These are phyloP conservation scores for Alternaria alternata DNA, from an alignment of 2,329 filamentous ascomycete genomes.

Conservation along the genomic window DNA sequence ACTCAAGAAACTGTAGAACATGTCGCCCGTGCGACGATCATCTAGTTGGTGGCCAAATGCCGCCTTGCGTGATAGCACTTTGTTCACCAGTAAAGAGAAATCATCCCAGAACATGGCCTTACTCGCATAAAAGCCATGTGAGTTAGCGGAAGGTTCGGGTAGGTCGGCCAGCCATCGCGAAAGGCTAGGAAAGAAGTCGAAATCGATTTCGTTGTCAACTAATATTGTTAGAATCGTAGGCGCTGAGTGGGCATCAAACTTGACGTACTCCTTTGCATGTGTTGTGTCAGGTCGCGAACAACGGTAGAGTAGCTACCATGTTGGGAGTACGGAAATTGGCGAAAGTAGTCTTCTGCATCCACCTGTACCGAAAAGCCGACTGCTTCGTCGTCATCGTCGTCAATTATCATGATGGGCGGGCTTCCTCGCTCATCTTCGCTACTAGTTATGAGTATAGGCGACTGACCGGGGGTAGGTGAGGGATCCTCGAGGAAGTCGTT, in stretches of 20 bases:
- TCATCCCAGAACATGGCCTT: conserved; percentile 48
- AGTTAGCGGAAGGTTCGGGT: conserved; percentile 31
- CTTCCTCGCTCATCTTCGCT: conserved; percentile 30
- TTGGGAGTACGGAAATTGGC: conserved; percentile 41
- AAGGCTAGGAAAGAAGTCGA: conserved; percentile 35
- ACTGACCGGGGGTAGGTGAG: conserved; percentile 14
- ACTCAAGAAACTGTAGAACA: conserved; percentile 38
- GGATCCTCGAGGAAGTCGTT: conserved; percentile 15
- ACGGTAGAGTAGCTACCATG: conserved; percentile 27
- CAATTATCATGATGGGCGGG: conserved; percentile 51
- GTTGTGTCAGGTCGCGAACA: conserved; percentile 32
- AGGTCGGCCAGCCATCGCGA: conserved; percentile 40
- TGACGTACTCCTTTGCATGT: conserved; percentile 39
- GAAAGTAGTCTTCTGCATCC: conserved; percentile 41
- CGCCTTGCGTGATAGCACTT: conserved; percentile 37
- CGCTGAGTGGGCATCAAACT: background rate
- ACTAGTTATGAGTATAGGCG: conserved; percentile 26
- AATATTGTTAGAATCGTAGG: conserved; percentile 22
- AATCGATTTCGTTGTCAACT: conserved; percentile 30
- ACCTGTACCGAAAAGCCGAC: conserved; percentile 27
- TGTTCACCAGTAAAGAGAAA: conserved; percentile 37
- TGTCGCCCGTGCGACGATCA: conserved; percentile 32
- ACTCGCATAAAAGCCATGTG: conserved; percentile 36
- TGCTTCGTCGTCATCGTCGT: conserved; percentile 43
- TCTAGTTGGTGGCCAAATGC: conserved; percentile 42